These are phyloP conservation scores for Grigorovia yakushimaensis DNA, from an alignment of 805 yeast species.

Conservation along the genomic window DNA sequence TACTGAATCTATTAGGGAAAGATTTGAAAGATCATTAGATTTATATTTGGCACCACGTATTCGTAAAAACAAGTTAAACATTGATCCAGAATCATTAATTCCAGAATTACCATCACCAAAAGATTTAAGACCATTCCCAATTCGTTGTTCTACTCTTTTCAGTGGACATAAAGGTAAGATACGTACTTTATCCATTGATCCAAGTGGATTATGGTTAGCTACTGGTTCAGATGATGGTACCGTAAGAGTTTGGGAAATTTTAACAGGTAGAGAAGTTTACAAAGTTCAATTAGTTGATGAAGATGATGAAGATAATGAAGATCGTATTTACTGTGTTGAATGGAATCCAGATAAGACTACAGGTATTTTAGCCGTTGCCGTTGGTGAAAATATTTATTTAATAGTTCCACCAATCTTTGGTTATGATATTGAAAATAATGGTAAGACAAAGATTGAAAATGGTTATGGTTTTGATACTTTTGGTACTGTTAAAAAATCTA, in stretches of 20 bases:
- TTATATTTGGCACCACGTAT: constrained; percentile 93
- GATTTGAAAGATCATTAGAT: constrained; percentile 90
- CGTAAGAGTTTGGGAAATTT: constrained; percentile 91
- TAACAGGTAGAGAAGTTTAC: constrained; percentile 90
- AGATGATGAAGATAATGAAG: constrained; percentile 50
- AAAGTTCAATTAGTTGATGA: constrained; percentile 40
- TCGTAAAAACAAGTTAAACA: constrained; percentile 78
- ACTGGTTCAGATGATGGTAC: constrained; percentile 97
- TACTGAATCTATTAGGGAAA: constrained; percentile 72
- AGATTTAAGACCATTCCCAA: constrained; percentile 95
- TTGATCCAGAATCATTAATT: constrained; percentile 90
- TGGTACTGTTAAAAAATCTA: constrained; percentile 41
- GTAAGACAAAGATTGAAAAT: constrained; percentile 68
- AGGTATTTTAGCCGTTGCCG: constrained; percentile 78
- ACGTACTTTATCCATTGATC: constrained; percentile 75
- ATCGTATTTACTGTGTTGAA: constrained; percentile 67
- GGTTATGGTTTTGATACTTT: constrained; percentile 83
- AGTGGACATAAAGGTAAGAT: constrained; percentile 78
- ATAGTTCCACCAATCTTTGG: constrained; percentile 89
- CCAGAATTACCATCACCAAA: constrained; percentile 96
- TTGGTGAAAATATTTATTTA: constrained; percentile 70
- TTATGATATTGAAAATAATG: constrained; percentile 71
- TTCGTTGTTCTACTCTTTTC: constrained; percentile 72
- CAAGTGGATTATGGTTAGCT: constrained; percentile 88
- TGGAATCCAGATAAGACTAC: constrained; percentile 78